Percentiles rank a stretch among this genome's conserved stretches.
phyloP scores from a whole-genome alignment of 495 filamentous ascomycete species.

The Letharia columbiana region DNA sequence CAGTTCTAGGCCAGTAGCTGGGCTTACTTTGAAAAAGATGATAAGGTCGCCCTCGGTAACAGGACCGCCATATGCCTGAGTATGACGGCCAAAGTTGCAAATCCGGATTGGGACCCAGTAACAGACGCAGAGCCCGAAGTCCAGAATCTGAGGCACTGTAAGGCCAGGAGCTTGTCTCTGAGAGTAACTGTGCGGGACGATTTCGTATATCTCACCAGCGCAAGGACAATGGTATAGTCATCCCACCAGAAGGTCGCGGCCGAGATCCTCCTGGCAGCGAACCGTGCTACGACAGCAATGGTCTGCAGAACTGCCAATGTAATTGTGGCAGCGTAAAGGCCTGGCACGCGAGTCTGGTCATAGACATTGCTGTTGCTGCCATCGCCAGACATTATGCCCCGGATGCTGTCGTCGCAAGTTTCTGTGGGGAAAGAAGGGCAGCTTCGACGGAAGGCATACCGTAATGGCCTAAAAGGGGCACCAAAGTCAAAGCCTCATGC shows the following conservation, averaged over 20 bases:
- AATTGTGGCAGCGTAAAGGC: constrained; percentile 8
- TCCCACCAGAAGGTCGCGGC: constrained; percentile 34
- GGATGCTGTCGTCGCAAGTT: neutral
- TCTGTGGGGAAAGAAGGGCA: neutral
- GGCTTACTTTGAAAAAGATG: constrained; percentile 36
- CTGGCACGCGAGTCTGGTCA: constrained; percentile 7
- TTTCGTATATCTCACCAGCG: constrained; percentile 22
- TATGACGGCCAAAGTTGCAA: constrained; percentile 18
- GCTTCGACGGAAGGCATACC: neutral
- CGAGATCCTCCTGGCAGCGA: constrained; percentile 27
- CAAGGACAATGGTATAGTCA: constrained; percentile 31
- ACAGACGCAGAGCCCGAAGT: constrained; percentile 16
- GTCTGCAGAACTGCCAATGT: constrained; percentile 29
- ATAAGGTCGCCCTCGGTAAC: constrained; percentile 27
- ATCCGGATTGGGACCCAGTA: constrained; percentile 14
- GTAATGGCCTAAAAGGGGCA: no score
- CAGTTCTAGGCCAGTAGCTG: neutral
- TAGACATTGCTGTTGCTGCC: constrained; percentile 3
- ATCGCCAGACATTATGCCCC: neutral
- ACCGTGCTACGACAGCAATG: constrained; percentile 28
- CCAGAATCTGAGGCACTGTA: constrained; percentile 11
- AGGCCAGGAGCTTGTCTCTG: neutral
- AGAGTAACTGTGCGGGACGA: neutral
- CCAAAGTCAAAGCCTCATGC: no score
- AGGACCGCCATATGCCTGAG: constrained; percentile 9